Percentiles rank a stretch among this genome's conserved stretches.
Evolutionary conservation across 352 stramenopile species (phyloP).

Genomic region (Globisporangium ultimum): DNA sequence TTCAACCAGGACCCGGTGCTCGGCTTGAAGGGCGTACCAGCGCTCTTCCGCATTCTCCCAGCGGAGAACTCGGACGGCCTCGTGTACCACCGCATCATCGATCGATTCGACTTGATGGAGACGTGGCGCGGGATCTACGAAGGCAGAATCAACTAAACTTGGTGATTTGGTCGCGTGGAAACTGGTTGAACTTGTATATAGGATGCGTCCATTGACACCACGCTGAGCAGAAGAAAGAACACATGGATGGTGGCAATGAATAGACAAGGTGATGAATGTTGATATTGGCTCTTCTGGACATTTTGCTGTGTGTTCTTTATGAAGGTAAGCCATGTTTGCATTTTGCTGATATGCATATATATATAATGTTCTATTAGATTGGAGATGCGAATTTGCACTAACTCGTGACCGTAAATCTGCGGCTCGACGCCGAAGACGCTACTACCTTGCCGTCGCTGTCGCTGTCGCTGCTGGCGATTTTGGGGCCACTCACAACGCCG

Average conservation of each 20-base stretch:
- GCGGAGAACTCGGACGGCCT: constrained; percentile 17
- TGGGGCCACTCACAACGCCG: constrained; percentile 36
- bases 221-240: background rate
- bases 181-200: no score
- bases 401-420: background rate
- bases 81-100: constrained; percentile 38
- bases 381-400: background rate
- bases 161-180: background rate
- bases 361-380: constrained; percentile 1
- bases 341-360: background rate
- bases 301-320: background rate
- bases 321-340: constrained; percentile 1
- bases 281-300: background rate
- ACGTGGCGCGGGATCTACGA: constrained; percentile 36
- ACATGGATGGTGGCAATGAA: background rate
- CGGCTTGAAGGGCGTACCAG: constrained; percentile 47
- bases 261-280: background rate
- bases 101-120: constrained; percentile 49
- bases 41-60: constrained; percentile 38
- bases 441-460: constrained; percentile 8
- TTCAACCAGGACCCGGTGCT: constrained; percentile 58
- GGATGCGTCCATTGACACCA: no score
- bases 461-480: constrained; percentile 9
- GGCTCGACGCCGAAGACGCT: background rate
- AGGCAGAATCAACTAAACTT: constrained; percentile 9